Evolutionary conservation across 352 stramenopile genomes (phyloP), one percentile per base, ranked within the genome.

Genomic region (Saprolegnia parasitica): DNA sequence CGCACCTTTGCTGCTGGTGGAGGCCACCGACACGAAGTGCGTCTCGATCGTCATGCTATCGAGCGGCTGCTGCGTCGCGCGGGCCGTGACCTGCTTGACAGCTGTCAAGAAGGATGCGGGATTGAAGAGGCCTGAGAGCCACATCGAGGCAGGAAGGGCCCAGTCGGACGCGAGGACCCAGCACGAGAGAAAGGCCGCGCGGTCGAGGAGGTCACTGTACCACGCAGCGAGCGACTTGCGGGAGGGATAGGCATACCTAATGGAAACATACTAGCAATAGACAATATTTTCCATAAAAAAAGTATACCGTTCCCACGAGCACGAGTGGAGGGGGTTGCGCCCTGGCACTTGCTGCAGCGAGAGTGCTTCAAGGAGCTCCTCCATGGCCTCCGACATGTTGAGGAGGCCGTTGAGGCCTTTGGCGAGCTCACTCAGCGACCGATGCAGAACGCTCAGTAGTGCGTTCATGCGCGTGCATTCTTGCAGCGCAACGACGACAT

Each of bases 21-120:
- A 74, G 58, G 73, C 68, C 40, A 96, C 86, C 1, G 79, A 94
- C 23, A 89, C 96, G 11, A 97, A 77, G 68, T 98, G 91, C n/a
- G 93, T 98, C 72, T 98, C 94, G 46, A 96, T 96, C 11, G 88
- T 93, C 83, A 98, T 96, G 15, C 93, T 82, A 67, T 98, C 93
- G 29, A 98, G 77, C 46, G 95, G 84, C 42, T 95, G 79, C 13
- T 81, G 81, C 46, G 95, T 90, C 1, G 74, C 83, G 32, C 95
- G 88, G 10, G 95, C 92, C 0, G 87, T 97, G 32, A 81, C 81
- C 63, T 93, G 84, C 63, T 93, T 93, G 72, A 95, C 89, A 9
- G 87, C 87, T 4, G 87, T 95, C 45, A 93, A 77, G 60, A 93
- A 91, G n/a, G 87, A 84, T 10, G 83, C 84, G 10, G 87, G 86